Conservation (phyloP, 78 protist genomes). For the Anaeramoeba flamelloides region DNA sequence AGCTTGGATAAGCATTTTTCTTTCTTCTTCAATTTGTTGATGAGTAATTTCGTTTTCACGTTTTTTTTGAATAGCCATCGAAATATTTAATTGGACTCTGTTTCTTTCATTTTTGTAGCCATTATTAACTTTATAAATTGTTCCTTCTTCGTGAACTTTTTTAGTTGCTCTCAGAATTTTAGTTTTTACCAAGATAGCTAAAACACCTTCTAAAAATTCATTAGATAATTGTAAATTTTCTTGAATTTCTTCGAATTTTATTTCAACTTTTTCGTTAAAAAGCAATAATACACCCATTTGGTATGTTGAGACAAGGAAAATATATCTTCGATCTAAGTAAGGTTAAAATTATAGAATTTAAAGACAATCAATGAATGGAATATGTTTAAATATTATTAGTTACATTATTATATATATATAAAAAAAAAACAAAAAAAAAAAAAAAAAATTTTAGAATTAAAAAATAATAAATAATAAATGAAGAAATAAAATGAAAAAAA, state of each 20-base stretch:
- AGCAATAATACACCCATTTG: slow-evolving; percentile 34
- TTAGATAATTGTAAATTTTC: slow-evolving; percentile 21
- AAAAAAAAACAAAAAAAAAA: too few species aligned
- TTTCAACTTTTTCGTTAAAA: slow-evolving; percentile 22
- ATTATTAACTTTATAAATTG: too few species aligned
- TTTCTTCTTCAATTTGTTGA: slow-evolving; percentile 6
- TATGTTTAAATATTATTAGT: too few species aligned
- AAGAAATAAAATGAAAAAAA: slow-evolving; percentile 4
- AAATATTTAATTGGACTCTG: slow-evolving; percentile 6
- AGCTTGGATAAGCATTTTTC: slow-evolving; percentile 11
- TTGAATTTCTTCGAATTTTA: slow-evolving; percentile 17
- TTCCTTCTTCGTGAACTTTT: too few species aligned
- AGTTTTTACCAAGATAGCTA: too few species aligned
- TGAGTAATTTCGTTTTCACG: slow-evolving; percentile 4
- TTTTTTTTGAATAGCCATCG: not conserved
- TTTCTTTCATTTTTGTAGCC: slow-evolving; percentile 12
- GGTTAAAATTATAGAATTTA: too few species aligned
- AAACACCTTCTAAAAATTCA: slow-evolving; percentile 31
- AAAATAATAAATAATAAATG: too few species aligned
- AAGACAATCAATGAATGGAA: too few species aligned
- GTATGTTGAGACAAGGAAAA: slow-evolving; percentile 20
- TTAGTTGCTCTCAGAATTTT: too few species aligned
- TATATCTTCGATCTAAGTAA: not conserved
- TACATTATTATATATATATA: too few species aligned
- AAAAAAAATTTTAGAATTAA: too few species aligned